Base-by-base conservation (phyloP, 139 green algal species). In the Limnomonas spitsbergensis region DNA sequence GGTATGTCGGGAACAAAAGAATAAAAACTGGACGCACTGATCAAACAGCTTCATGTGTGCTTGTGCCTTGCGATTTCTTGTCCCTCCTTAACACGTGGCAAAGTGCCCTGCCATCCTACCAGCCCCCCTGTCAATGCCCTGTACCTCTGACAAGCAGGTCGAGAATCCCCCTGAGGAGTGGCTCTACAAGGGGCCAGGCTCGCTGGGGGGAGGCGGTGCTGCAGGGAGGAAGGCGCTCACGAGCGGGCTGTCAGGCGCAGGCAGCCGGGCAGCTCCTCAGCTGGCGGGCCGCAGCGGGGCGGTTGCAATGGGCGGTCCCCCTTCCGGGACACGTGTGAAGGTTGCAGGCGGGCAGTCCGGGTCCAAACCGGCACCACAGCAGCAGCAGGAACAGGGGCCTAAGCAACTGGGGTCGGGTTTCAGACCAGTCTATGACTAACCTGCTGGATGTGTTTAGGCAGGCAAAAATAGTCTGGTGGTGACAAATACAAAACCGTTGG, bases 381-480 rank as follows among this genome's bases (percentile, higher is more conserved):
- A 20, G 56, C 14, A 4, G 9, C 56, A 38, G 29, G 29, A 70
- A 70, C 56, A 24, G 14, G 24, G 56, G 14, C 9, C 56, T 9
- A 24, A 24, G 29, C 56, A 70, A 20, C 56, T 70, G 27, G 4
- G 4, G 29, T 70, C 56, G 29, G 56, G 56, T 4, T 70, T 70
- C 29, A 70, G 56, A 32, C 56, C 56, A 35, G 56, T 70, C 29
- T 70, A 70, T 20, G 56, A 70, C 24, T 70, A 36, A 61, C 20
- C 14, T 61, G 47, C n/a, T n/a, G n/a, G n/a, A n/a, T n/a, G n/a
- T n/a, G n/a, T n/a, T n/a, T n/a, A n/a, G n/a, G n/a, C n/a, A n/a
- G n/a, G n/a, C n/a, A n/a, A n/a, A n/a, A n/a, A n/a, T n/a, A n/a
- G n/a, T n/a, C n/a, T n/a, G n/a, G n/a, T n/a, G n/a, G n/a, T n/a